These are phyloP conservation scores for Aureobasidium lini DNA, from an alignment of 2,329 filamentous ascomycete genomes.

Conservation along the genomic window DNA sequence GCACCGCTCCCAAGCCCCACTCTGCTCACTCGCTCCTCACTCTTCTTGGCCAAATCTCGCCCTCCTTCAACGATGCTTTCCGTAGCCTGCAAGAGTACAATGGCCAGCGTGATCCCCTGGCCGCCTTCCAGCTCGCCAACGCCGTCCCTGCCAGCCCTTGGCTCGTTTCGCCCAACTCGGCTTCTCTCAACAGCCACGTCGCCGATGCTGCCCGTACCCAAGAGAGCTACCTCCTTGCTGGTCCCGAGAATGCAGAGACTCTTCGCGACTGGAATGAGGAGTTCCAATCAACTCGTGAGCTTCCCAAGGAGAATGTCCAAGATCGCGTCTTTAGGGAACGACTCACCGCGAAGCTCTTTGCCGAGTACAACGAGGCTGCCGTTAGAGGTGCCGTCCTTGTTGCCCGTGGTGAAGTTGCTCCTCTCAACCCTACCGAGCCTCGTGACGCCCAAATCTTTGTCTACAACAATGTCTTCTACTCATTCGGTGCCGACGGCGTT, in stretches of 20 bases:
- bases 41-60: conserved; percentile 70
- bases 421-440: conserved; percentile 88
- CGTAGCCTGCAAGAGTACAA: conserved; percentile 75
- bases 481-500: conserved; percentile 93
- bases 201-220: conserved; percentile 83
- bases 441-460: conserved; percentile 96
- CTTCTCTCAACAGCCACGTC: conserved; percentile 61
- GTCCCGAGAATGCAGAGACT: conserved; percentile 88
- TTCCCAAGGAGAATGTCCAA: conserved; percentile 88
- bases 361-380: conserved; percentile 94
- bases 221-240: conserved; percentile 83
- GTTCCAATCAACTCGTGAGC: conserved; percentile 90
- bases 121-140: conserved; percentile 93
- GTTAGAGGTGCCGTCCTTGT: conserved; percentile 87
- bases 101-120: conserved; percentile 75
- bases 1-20: conserved; percentile 67
- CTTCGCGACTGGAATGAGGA: conserved; percentile 98
- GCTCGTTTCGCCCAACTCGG: conserved; percentile 67
- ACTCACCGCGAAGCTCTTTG: conserved; percentile 89
- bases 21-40: conserved; percentile 79
- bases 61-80: conserved; percentile 73
- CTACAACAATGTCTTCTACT: conserved; percentile 99
- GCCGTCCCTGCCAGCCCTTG: conserved; percentile 87
- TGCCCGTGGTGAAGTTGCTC: conserved; percentile 83
- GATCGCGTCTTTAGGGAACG: conserved; percentile 94